Base-by-base conservation (phyloP, 148 eudicot genomes). In the Bassia scoparia region DNA sequence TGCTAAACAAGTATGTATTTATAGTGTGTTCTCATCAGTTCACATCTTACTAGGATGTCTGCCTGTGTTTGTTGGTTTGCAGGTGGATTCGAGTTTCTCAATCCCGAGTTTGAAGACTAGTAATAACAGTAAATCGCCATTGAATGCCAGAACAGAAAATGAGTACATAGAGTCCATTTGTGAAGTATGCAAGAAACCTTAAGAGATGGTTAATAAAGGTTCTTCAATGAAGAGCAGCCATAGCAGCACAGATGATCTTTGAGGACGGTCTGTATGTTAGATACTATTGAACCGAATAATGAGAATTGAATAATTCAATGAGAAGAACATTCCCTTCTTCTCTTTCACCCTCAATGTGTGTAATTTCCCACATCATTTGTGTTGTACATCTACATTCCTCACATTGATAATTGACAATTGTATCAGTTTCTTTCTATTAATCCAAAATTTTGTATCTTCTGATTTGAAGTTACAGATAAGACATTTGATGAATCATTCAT, bases 61-160 rank as follows among this genome's bases (percentile, higher is more conserved):
- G 31, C 53, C 52, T 20, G 2, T 74, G 48, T 64, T 69, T 82
- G 0, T 73, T 69, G 80, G 4, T 46, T n/a, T 76, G 83, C 85
- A 91, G 99, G 90, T 90, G 33, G 91, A 95, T 73, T 84, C 89
- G 3, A 77, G 80, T 10, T 88, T 95, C 78, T 66, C 75, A 64
- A 95, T 95, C 76, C 94, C 93, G 41, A 81, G 85, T 76, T 81
- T 95, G 64, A 95, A 81, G 95, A 91, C 81, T 84, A 31, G 87
- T 78, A 43, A 71, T 95, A 56, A 88, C 99, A 8, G 89, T 92
- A 44, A 88, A 84, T 95, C 99, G 0, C 99, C 97, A 9, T 70
- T 95, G 37, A 95, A 91, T 48, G 99, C 97, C 13, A n/a, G 99
- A 95, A 71, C 99, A 91, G 84, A 95, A 95, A 76, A 89, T 92